Conservation (phyloP, 306 rosid genomes). For the Amphicarpaea edgeworthii region DNA sequence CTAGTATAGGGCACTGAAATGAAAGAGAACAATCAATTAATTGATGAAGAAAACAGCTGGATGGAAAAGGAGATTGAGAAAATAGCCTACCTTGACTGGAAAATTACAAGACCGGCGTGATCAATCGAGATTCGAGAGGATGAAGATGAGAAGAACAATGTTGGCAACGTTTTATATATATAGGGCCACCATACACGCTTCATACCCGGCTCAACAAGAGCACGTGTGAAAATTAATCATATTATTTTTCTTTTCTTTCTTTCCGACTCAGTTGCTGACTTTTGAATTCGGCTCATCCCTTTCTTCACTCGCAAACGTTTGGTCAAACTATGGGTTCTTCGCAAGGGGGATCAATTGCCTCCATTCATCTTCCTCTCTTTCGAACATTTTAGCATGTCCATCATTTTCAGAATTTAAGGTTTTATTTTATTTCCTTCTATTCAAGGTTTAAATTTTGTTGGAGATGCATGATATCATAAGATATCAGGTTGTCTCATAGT, state of each 20-base stretch:
- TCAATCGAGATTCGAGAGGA: no score
- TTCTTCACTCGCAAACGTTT: constrained; percentile 12
- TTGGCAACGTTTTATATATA: constrained; percentile 17
- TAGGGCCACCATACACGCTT: constrained; percentile 45
- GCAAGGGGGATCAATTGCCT: no score
- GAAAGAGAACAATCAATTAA: no score
- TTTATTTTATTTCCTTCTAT: not conserved
- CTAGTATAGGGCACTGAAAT: constrained; percentile 24
- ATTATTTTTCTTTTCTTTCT: not conserved
- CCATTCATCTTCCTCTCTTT: not conserved
- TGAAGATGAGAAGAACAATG: constrained; percentile 15
- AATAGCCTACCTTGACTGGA: constrained; percentile 39
- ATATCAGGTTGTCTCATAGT: not conserved
- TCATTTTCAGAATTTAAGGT: constrained; percentile 6
- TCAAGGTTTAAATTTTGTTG: not conserved
- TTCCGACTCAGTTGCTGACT: constrained; percentile 35
- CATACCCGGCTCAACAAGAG: not conserved
- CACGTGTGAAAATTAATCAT: constrained; percentile 52
- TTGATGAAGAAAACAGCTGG: no score
- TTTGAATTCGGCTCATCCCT: constrained; percentile 43
- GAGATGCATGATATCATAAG: not conserved
- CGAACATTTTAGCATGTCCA: not conserved
- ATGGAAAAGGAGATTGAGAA: not conserved
- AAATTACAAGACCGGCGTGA: constrained; percentile 2
- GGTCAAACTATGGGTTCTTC: constrained; percentile 70